phyloP scores from a whole-genome alignment of 2,329 filamentous ascomycete genomes.

The Coniochaeta pulveracea region DNA sequence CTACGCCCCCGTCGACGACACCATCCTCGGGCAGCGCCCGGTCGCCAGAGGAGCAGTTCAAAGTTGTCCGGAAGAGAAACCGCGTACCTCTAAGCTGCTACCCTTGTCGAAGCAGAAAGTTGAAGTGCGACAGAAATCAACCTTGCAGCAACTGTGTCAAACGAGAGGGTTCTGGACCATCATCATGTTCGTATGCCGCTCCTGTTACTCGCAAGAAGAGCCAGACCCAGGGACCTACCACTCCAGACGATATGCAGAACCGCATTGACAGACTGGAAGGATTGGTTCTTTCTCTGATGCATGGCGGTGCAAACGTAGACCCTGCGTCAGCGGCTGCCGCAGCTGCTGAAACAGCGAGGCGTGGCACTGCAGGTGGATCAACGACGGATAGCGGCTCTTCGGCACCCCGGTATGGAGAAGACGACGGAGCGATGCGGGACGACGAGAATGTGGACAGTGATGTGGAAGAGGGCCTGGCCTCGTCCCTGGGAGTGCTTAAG shows the following conservation, averaged over 20 bases:
- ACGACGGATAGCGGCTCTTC: constrained; percentile 20
- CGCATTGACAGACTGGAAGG: constrained; percentile 92
- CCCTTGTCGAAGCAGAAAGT: constrained; percentile 88
- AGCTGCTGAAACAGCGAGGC: constrained; percentile 14
- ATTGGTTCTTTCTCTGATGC: constrained; percentile 87
- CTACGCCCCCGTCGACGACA: constrained; percentile 66
- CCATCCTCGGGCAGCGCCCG: constrained; percentile 59
- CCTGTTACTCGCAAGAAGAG: constrained; percentile 62
- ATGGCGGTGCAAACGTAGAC: constrained; percentile 55
- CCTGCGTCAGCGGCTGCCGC: constrained; percentile 21
- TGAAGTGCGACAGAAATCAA: constrained; percentile 87
- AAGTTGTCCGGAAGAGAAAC: constrained; percentile 85
- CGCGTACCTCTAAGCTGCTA: constrained; percentile 84
- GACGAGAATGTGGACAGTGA: constrained; percentile 56
- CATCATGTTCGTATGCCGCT: constrained; percentile 76
- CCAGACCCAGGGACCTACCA: constrained; percentile 47
- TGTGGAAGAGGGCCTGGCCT: constrained; percentile 55
- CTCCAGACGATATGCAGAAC: constrained; percentile 95
- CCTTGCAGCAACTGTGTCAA: constrained; percentile 94
- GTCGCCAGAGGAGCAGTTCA: constrained; percentile 77
- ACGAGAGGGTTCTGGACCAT: constrained; percentile 70
- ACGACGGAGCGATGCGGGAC: constrained; percentile 39
- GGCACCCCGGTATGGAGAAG: constrained; percentile 34
- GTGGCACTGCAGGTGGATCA: constrained; percentile 14
- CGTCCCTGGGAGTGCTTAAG: constrained; percentile 71